A percentile compares a stretch with the other conserved stretches of the same genome.
Evolutionary conservation across 1,284 basidiomycete species (phyloP).

Genomic region (Cryptococcus neoformans): DNA sequence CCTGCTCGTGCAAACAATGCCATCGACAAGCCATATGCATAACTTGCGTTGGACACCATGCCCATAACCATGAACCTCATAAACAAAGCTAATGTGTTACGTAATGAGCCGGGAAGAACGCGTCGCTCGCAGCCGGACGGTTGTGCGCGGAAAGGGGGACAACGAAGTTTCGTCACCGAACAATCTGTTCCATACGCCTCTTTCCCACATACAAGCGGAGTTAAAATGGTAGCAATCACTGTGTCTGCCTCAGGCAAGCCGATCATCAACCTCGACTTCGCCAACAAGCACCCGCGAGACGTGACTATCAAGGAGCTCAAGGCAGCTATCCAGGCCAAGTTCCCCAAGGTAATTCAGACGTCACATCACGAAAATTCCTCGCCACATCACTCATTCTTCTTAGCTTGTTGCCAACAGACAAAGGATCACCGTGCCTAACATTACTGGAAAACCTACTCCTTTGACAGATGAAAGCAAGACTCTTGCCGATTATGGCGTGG

Average conservation of each 20-base stretch:
- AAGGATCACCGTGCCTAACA: constrained; percentile 56
- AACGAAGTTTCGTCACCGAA: no score
- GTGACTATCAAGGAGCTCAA: constrained; percentile 51
- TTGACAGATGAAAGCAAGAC: constrained; percentile 62
- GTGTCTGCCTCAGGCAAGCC: constrained; percentile 56
- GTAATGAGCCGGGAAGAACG: no score
- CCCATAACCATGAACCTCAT: no score
- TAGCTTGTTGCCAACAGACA: constrained; percentile 72
- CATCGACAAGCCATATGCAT: no score
- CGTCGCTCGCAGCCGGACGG: no score
- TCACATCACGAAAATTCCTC: neutral
- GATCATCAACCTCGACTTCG: constrained; percentile 59
- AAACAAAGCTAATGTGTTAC: no score
- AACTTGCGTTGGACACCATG: no score
- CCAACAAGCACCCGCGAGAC: constrained; percentile 50
- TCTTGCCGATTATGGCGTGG: constrained; percentile 59
- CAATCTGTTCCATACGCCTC: no score
- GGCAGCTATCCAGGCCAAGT: constrained; percentile 45
- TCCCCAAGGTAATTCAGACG: constrained; percentile 53
- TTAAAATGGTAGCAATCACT: constrained; percentile 61
- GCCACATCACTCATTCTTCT: neutral
- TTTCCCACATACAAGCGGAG: no score
- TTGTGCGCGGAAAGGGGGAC: no score
- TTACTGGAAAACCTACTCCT: constrained; percentile 50
- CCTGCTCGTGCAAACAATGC: no score